Base-by-base conservation (phyloP, 208 protist species). In the Phytomonas francai region DNA sequence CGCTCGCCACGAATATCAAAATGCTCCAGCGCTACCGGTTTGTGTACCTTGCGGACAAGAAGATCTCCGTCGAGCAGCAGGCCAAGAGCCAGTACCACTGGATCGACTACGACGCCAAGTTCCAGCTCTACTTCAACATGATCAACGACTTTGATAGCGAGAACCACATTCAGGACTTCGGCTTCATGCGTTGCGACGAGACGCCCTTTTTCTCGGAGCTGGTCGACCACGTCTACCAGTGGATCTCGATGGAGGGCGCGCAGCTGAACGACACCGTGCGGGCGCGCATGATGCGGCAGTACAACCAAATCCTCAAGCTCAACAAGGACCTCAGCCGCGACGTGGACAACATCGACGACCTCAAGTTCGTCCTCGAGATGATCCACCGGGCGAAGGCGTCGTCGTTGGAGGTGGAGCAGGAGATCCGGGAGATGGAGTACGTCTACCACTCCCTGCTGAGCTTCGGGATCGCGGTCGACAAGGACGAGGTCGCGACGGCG, bases 71-170 rank as follows among this genome's bases (percentile, higher is more conserved):
- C 33, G 94, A 98, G 75, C 89, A 93, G 72, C 89, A 92, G 74
- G 91, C 88, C 36, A 97, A 98, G 68, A 94, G 86, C 70, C 91
- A 97, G 67, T 87, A 88, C 67, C 93, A 94, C 70, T 97, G 91
- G 88, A 95, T 98, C 58, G 91, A 95, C 71, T 99, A 97, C 79
- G 96, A 98, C 80, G 85, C 83, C 31, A 97, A 97, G 77, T 95
- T 99, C 57, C 83, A 93, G 71, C 81, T 96, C 14, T 98, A 98
- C 84, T 84, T 86, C 65, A 95, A 95, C 68, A 90, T 98, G 84
- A 93, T 95, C 70, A 67, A 85, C 80, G 89, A 97, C 85, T 93
- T 95, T 76, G 88, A 95, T 70, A 70, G 79, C 33, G 86, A 93
- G 65, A 65, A 79, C 60, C 86, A 96, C 69, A 85, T 94, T 36